Conservation (phyloP, 345 rosid species). For the Syzygium grande region DNA sequence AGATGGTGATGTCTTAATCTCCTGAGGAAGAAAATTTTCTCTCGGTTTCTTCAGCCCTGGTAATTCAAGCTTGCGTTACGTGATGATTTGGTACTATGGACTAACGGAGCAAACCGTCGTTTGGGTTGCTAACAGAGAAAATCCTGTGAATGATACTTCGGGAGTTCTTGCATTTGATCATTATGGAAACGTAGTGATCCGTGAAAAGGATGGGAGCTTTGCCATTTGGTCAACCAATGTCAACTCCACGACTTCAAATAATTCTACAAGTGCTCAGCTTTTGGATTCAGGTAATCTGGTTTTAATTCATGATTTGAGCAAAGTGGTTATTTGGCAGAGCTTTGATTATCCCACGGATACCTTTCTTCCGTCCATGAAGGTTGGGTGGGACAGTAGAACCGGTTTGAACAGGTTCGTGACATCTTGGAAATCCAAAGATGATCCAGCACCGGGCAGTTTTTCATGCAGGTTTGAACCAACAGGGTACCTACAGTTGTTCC, state of each 20-base stretch:
- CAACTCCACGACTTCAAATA: neutral
- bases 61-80: slow-evolving; percentile 1
- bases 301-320: slow-evolving; percentile 16
- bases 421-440: slow-evolving; percentile 41
- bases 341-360: slow-evolving; percentile 64
- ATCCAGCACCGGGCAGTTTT: slow-evolving; percentile 41
- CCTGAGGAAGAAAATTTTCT: neutral
- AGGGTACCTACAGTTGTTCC: slow-evolving; percentile 42
- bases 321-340: slow-evolving; percentile 48
- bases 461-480: slow-evolving; percentile 27
- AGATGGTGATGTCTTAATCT: neutral
- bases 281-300: slow-evolving; percentile 59
- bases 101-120: neutral
- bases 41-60: neutral
- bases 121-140: slow-evolving; percentile 73
- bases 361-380: slow-evolving; percentile 48
- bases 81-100: slow-evolving; percentile 1
- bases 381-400: slow-evolving; percentile 33
- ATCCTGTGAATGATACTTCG: slow-evolving; percentile 30
- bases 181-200: slow-evolving; percentile 31
- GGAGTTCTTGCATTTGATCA: slow-evolving; percentile 29
- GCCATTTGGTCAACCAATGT: slow-evolving; percentile 44
- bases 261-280: slow-evolving; percentile 26
- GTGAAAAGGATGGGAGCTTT: slow-evolving; percentile 10
- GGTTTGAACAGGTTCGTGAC: slow-evolving; percentile 26